A percentile compares a stretch with the other conserved stretches of the same genome.
Evolutionary conservation across 331 rosid species (phyloP).

Genomic region (Malus hybrid): DNA sequence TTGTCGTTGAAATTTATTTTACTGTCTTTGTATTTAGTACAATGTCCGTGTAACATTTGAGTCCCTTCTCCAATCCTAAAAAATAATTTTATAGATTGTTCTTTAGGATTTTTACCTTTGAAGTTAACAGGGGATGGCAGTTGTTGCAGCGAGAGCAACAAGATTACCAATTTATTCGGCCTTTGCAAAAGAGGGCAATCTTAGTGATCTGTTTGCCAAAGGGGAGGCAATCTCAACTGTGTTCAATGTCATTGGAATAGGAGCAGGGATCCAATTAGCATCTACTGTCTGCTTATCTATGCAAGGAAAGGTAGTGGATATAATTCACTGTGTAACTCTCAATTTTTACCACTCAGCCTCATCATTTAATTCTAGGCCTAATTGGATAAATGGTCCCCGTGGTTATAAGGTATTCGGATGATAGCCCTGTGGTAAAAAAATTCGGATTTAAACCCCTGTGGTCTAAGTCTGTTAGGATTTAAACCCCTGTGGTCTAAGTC

Average conservation of each 20-base stretch:
- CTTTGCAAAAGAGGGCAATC: constrained; percentile 92
- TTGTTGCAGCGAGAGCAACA: constrained; percentile 95
- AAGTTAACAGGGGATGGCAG: constrained; percentile 78
- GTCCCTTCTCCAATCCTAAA: neutral
- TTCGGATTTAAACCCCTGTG: no score
- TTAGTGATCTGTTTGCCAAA: constrained; percentile 88
- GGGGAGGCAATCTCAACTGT: constrained; percentile 96
- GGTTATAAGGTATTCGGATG: no score
- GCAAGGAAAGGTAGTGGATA: constrained; percentile 74
- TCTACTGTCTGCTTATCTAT: constrained; percentile 75
- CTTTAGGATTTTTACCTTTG: constrained; percentile 10
- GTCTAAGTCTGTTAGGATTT: no score
- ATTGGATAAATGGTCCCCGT: no score
- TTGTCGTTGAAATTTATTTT: neutral
- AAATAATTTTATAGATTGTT: neutral
- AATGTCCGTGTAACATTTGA: neutral
- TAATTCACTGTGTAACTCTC: neutral
- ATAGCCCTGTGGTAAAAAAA: no score
- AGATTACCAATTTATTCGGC: constrained; percentile 94
- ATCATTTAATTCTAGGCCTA: neutral
- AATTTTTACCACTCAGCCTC: neutral
- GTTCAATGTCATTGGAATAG: constrained; percentile 75
- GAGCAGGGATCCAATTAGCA: constrained; percentile 81
- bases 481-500: no score
- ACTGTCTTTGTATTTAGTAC: neutral